These are phyloP conservation scores for Trebouxiophyceae sp. DNA, from an alignment of 163 green algal species.

Conservation along the genomic window DNA sequence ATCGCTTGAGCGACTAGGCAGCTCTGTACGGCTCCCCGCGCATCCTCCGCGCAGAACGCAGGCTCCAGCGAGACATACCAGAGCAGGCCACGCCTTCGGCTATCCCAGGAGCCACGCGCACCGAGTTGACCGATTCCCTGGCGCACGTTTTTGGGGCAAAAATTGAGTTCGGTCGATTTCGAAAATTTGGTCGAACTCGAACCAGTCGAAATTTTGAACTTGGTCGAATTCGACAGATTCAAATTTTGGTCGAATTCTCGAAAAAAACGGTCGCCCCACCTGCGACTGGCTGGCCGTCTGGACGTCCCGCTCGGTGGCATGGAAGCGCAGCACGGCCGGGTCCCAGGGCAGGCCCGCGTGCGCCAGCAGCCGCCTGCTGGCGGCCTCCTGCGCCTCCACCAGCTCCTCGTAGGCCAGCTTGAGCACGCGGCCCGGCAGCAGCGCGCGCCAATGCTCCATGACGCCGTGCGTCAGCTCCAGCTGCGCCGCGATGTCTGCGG, in stretches of 20 bases:
- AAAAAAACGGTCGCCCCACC: constrained; percentile 32
- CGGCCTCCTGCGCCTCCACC: constrained; percentile 21
- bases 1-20: no score
- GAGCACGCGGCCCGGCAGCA: constrained; percentile 47
- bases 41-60: no score
- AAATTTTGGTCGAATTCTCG: not conserved
- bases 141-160: not conserved
- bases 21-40: no score
- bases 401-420: constrained; percentile 48
- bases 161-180: not conserved
- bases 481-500: constrained; percentile 34
- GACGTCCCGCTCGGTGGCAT: constrained; percentile 30
- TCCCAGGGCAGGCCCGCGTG: constrained; percentile 46
- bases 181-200: not conserved
- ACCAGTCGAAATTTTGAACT: not conserved
- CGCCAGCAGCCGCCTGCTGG: constrained; percentile 24
- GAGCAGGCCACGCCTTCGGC: not conserved
- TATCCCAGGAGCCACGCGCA: not conserved
- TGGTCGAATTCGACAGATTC: not conserved
- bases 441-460: constrained; percentile 43
- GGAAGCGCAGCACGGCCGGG: constrained; percentile 39
- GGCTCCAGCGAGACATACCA: no score
- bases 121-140: no score
- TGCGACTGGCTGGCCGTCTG: constrained; percentile 49
- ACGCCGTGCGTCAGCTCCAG: constrained; percentile 30